These are phyloP conservation scores for Barnettozyma sucrosica DNA, from an alignment of 805 yeast species.

Conservation along the genomic window DNA sequence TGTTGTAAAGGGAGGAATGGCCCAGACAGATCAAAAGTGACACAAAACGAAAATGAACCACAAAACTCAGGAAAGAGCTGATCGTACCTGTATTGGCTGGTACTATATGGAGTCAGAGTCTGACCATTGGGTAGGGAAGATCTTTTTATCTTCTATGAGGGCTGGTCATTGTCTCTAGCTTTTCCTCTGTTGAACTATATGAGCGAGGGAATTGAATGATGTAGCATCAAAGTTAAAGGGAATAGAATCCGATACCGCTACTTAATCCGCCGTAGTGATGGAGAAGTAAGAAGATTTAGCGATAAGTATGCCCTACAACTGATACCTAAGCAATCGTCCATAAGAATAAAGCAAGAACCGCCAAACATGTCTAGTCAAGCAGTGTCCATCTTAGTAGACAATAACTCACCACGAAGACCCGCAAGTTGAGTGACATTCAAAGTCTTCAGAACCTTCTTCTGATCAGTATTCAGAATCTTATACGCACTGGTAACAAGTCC, in stretches of 20 bases:
- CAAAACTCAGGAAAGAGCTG: background rate
- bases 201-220: too few species aligned
- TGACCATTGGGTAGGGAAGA: too few species aligned
- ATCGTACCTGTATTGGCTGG: too few species aligned
- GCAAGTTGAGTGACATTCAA: background rate
- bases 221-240: too few species aligned
- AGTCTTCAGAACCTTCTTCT: background rate
- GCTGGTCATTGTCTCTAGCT: too few species aligned
- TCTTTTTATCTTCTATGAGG: too few species aligned
- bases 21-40: background rate
- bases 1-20: background rate
- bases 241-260: too few species aligned
- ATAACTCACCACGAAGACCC: background rate
- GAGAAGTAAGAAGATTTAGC: too few species aligned
- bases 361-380: background rate
- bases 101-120: too few species aligned
- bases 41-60: background rate
- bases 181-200: too few species aligned
- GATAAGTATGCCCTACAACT: background rate
- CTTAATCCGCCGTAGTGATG: too few species aligned
- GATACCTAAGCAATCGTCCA: background rate
- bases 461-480: background rate
- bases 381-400: background rate
- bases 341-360: background rate
- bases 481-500: background rate